phyloP scores from a whole-genome alignment of 2,329 filamentous ascomycete species.

The Diaporthe amygdali region DNA sequence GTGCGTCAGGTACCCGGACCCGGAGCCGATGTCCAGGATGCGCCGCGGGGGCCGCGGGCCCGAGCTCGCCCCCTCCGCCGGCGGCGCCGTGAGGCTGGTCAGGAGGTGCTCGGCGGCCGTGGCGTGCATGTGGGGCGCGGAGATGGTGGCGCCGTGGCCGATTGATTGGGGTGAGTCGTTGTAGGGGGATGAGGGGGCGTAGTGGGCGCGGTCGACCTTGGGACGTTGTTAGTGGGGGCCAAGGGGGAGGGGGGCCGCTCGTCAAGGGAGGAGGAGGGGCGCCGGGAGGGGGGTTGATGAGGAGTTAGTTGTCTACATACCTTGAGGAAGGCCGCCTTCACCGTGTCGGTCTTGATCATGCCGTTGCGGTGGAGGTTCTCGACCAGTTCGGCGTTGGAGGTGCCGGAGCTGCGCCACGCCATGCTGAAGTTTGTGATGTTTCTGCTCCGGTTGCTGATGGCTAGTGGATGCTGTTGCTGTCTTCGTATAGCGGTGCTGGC shows the following conservation, averaged over 20 bases:
- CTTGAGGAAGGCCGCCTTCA: slow-evolving; percentile 80
- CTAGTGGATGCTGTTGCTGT: neutral
- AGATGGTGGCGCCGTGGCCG: slow-evolving; percentile 62
- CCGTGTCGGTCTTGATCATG: slow-evolving; percentile 73
- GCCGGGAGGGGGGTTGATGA: neutral
- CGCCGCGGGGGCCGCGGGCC: slow-evolving; percentile 51
- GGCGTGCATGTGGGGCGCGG: slow-evolving; percentile 67
- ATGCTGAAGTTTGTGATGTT: slow-evolving; percentile 53
- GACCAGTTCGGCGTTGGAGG: slow-evolving; percentile 75
- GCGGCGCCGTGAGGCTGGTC: slow-evolving; percentile 46
- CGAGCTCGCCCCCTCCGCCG: neutral
- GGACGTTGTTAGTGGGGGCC: neutral
- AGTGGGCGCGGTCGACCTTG: slow-evolving; percentile 88
- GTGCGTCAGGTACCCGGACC: slow-evolving; percentile 85
- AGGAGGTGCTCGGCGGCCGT: slow-evolving; percentile 57
- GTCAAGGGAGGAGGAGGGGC: neutral
- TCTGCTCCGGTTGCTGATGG: neutral
- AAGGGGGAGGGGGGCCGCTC: neutral
- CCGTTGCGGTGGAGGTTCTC: slow-evolving; percentile 75
- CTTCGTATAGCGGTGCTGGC: neutral
- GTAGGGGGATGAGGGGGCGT: slow-evolving; percentile 75
- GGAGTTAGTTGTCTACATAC: slow-evolving; percentile 48
- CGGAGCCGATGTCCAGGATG: slow-evolving; percentile 76
- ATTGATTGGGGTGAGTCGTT: slow-evolving; percentile 61
- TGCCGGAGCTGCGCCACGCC: slow-evolving; percentile 88